Conservation (phyloP, 2,329 filamentous ascomycete species). For the Trichoderma arundinaceum region DNA sequence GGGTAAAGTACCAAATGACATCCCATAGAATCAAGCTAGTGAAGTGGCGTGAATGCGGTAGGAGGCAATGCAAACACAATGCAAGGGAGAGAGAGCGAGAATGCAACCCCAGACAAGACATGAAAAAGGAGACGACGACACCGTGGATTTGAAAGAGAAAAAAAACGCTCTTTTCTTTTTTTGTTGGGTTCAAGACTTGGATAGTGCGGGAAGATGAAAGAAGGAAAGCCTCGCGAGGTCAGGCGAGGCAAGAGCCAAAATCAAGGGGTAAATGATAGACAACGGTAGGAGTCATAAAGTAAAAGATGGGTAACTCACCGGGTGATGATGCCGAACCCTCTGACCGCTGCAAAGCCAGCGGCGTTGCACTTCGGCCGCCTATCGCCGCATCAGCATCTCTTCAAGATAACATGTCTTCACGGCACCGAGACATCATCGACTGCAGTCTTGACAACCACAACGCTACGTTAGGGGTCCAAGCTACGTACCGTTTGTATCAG, state of each 20-base stretch:
- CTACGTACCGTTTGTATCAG: conserved; percentile 1
- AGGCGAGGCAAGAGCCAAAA: neutral
- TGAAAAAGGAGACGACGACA: neutral
- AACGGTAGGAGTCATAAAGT: too few relatives aligned
- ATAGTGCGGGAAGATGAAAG: neutral
- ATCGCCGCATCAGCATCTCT: neutral
- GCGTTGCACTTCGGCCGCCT: conserved; percentile 9
- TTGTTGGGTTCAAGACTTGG: too few relatives aligned
- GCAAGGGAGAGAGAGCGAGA: conserved; percentile 16
- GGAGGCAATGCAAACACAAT: neutral
- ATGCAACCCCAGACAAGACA: neutral
- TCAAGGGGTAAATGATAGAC: neutral
- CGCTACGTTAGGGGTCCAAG: too few relatives aligned
- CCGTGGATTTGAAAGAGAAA: conserved; percentile 11
- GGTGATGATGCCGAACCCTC: conserved; percentile 1
- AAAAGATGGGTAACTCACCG: conserved; percentile 1
- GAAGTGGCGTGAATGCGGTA: conserved; percentile 20
- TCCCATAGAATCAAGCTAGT: conserved; percentile 3
- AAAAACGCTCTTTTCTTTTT: too few relatives aligned
- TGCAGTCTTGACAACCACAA: too few relatives aligned
- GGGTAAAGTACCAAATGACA: too few relatives aligned
- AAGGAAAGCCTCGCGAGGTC: neutral
- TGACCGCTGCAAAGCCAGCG: neutral
- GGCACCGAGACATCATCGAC: neutral
- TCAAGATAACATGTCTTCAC: neutral